A percentile compares a stretch with the other conserved stretches of the same genome.
Evolutionary conservation across 75 land plant genomes (phyloP).

Genomic region (Adiantum capillusveneris): DNA sequence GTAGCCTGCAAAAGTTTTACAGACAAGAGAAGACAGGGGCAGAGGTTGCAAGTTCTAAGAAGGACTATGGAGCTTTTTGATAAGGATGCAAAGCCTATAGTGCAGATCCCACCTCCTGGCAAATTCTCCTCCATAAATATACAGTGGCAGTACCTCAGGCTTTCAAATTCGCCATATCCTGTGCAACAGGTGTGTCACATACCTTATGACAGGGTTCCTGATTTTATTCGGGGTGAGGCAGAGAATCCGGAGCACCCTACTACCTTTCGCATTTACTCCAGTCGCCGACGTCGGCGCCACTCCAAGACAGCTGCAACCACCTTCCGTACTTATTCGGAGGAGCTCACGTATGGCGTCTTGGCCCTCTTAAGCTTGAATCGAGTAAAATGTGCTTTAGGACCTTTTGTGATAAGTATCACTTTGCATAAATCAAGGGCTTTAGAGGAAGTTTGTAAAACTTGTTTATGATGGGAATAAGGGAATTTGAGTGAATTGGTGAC

Average conservation of each 20-base stretch:
- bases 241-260: constrained; percentile 62
- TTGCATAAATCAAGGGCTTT: too few species aligned
- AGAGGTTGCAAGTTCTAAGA: too few species aligned
- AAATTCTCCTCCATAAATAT: not conserved
- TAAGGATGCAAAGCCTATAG: constrained; percentile 3
- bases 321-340: constrained; percentile 2
- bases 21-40: too few species aligned
- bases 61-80: constrained; percentile 6
- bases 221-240: constrained; percentile 62
- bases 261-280: constrained; percentile 62
- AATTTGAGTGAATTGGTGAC: too few species aligned
- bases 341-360: constrained; percentile 5
- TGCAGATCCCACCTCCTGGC: constrained; percentile 6
- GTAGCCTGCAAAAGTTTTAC: too few species aligned
- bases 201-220: constrained; percentile 60
- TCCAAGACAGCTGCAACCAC: constrained; percentile 7
- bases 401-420: too few species aligned
- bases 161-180: constrained; percentile 13
- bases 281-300: constrained; percentile 17
- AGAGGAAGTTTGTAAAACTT: too few species aligned
- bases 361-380: too few species aligned
- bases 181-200: constrained; percentile 66
- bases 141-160: constrained; percentile 6
- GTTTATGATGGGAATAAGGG: too few species aligned
- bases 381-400: too few species aligned